phyloP scores from a whole-genome alignment of 441 rosid genomes.

The Pelargonium myrrhifolium region DNA sequence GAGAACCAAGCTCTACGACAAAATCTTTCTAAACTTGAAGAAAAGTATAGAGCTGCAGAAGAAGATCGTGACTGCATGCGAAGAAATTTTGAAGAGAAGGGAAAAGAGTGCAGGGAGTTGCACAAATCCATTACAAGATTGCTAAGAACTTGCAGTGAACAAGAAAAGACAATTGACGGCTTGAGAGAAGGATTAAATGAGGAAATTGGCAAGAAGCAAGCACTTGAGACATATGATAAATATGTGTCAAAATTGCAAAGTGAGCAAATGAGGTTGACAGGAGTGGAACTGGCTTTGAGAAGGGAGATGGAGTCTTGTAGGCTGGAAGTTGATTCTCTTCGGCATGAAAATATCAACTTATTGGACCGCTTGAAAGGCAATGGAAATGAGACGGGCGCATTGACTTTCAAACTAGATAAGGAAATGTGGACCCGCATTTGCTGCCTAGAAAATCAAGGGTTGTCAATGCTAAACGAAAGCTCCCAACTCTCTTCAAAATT shows the following conservation, averaged over 20 bases:
- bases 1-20: conserved; percentile 50
- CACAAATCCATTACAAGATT: conserved; percentile 66
- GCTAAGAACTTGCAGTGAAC: conserved; percentile 70
- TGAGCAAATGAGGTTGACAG: conserved; percentile 86
- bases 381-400: conserved; percentile 39
- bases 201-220: conserved; percentile 40
- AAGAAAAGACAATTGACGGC: conserved; percentile 77
- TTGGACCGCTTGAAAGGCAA: conserved; percentile 64
- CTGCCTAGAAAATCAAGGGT: conserved; percentile 74
- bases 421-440: conserved; percentile 55
- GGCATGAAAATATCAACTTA: conserved; percentile 68
- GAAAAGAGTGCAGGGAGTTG: conserved; percentile 79
- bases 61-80: conserved; percentile 49
- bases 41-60: conserved; percentile 41
- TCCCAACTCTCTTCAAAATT: conserved; percentile 48
- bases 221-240: conserved; percentile 41
- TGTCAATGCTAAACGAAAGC: conserved; percentile 60
- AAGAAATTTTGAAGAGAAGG: conserved; percentile 75
- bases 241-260: conserved; percentile 46
- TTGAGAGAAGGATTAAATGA: conserved; percentile 47
- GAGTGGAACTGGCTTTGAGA: conserved; percentile 69
- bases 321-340: conserved; percentile 69
- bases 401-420: conserved; percentile 62
- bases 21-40: conserved; percentile 44
- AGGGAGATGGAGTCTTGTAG: conserved; percentile 59